phyloP scores from a whole-genome alignment of 805 yeast species.

The Metschnikowia baotianmanensis region DNA sequence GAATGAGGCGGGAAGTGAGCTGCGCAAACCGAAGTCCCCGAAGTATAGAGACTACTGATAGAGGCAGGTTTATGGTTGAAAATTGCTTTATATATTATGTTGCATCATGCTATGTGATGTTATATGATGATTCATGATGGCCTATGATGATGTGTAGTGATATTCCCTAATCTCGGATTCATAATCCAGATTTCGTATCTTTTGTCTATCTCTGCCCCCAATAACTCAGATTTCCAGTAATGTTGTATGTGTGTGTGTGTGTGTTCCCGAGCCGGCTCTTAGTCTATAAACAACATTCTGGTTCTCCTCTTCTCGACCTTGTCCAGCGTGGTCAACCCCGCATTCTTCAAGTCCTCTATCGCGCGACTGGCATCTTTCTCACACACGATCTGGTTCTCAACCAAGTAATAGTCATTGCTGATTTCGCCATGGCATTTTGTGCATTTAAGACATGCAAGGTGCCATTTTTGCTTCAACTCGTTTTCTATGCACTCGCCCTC shows the following conservation, averaged over 20 bases:
- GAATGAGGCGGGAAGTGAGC: background rate
- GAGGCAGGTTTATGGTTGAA: background rate
- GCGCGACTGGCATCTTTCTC: conserved; percentile 42
- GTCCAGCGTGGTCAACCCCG: conserved; percentile 24
- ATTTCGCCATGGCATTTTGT: conserved; percentile 53
- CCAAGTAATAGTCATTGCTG: conserved; percentile 51
- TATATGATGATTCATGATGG: background rate
- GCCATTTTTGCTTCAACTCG: conserved; percentile 70
- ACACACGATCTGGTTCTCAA: conserved; percentile 50
- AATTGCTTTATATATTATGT: background rate
- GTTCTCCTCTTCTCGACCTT: conserved; percentile 45
- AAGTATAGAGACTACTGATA: conserved; percentile 7
- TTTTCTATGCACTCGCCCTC: conserved; percentile 90
- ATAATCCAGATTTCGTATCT: too few relatives aligned
- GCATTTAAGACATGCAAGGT: conserved; percentile 70
- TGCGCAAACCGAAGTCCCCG: background rate
- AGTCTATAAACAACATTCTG: conserved; percentile 36
- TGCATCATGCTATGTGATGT: conserved; percentile 1
- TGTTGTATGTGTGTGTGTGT: too few relatives aligned
- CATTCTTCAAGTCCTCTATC: conserved; percentile 22
- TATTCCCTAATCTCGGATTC: too few relatives aligned
- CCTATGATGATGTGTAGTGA: too few relatives aligned
- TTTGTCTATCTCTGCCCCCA: too few relatives aligned
- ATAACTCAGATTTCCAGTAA: too few relatives aligned
- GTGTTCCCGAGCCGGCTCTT: conserved; percentile 1